Evolutionary conservation across 192 early-diverging fungal genomes (phyloP).

Genomic region (Rhizophagus prolifer): DNA sequence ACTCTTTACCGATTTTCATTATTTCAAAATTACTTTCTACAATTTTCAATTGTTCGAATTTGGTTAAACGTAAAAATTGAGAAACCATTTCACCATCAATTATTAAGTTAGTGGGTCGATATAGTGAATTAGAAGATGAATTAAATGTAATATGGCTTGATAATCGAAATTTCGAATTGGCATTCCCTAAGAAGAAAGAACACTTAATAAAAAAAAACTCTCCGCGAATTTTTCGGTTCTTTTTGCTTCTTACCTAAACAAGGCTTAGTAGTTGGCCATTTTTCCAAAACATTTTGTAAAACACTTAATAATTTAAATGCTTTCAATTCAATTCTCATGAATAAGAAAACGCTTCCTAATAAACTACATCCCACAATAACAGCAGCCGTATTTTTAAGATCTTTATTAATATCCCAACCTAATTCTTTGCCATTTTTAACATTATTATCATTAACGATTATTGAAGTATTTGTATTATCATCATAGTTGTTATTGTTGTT

Average conservation of each 20-base stretch:
- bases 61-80: conserved; percentile 13
- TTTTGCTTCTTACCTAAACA: conserved; percentile 5
- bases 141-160: neutral
- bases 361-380: conserved; percentile 10
- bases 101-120: neutral
- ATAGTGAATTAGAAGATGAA: neutral
- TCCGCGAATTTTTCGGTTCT: neutral
- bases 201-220: neutral
- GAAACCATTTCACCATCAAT: conserved; percentile 26
- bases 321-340: conserved; percentile 13
- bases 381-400: neutral
- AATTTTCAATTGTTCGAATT: conserved; percentile 9
- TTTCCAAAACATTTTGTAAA: conserved; percentile 16
- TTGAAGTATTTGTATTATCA: neutral
- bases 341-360: conserved; percentile 12
- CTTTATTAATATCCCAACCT: conserved; percentile 3
- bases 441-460: neutral
- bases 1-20: neutral
- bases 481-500: neutral
- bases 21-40: neutral
- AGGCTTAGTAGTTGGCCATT: conserved; percentile 15
- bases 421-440: neutral
- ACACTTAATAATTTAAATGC: neutral
- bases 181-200: neutral
- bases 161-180: neutral